Evolutionary conservation across 2,329 filamentous ascomycete species (phyloP), one percentile per base, ranked within the genome.

Genomic region (Diaporthe longicolla): DNA sequence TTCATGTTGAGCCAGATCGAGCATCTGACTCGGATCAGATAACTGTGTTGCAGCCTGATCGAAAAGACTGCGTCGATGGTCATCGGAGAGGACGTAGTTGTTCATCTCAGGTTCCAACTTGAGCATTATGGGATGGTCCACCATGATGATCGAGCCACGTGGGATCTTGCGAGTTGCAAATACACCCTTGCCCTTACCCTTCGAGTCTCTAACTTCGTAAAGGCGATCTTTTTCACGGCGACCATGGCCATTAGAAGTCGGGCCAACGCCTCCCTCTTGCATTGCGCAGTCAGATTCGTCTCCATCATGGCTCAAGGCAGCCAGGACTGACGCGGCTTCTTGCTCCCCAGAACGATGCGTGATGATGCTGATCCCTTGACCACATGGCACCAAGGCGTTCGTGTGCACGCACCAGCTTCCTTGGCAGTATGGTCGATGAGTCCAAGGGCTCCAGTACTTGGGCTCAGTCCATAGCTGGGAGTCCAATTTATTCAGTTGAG

Each of bases 351-450:
- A 66, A 10, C 29, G 61, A 10, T 66, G 61, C 29, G 61, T 66
- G 61, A 66, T 66, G 26, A 66, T 52, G 29, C 61, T 66, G 45
- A 66, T 66, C 11, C 61, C 61, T 19, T 66, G 61, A 19, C 45
- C 61, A 11, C 45, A 50, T 11, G 61, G 45, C 8, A 66, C 61
- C 26, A 66, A 19, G 6, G 61, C 61, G 21, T 66, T 13, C 9
- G 61, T 66, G 43, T 66, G 43, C 26, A 52, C 61, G 24, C 61
- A 50, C 61, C 61, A 66, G 29, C 19, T 29, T 24, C 43, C 61
- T 19, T 66, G 26, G 21, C 43, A 66, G 26, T 66, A 24, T 10
- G 61, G 61, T 24, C 61, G 61, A 17, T 66, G 61, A 13, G 61
- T 66, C 61, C 61, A 66, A 13, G 61, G 43, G 11, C 45, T 35